Evolutionary conservation across 2,329 filamentous ascomycete species (phyloP), one percentile per base, ranked within the genome.

Genomic region (Colletotrichum graminicola): DNA sequence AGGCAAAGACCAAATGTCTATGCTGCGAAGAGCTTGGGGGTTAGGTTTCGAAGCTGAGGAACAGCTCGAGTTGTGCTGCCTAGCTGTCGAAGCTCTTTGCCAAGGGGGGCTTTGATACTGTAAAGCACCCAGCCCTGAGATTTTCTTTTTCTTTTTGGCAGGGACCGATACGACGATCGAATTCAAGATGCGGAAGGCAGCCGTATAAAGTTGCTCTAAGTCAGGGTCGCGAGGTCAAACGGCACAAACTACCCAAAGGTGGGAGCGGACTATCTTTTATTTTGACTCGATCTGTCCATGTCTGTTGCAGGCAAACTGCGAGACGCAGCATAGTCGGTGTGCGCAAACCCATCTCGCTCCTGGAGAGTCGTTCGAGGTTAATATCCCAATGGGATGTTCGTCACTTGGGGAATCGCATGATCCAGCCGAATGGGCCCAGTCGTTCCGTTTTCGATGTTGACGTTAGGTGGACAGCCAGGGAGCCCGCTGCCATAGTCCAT

Each of bases 81-180:
- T n/a, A n/a, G 41, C 1, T 61, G 41, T 49, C 29, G 45, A 36
- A 26, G 29, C 45, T 61, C 32, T 36, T 45, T 23, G 21, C n/a
- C 43, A 34, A 34, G 12, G 57, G 21, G 41, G 29, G 5, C 57
- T n/a, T 49, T 8, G 29, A 61, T 34, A 12, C 21, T 47, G 57
- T 36, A 23, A 59, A 36, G 55, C 18, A 43, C 23, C 55, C 36
- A 10, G 29, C 18, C 36, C 43, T 39, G 66, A 36, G 43, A 29
- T 4, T 29, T 29, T 29, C 29, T 29, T 29, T 29, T 29, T 29
- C 29, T 39, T 41, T 67, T 60, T 55, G 67, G 29, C 21, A n/a
- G 43, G 11, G 55, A 43, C 34, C 59, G 64, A 62, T 52, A 71
- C 51, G 51, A 57, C 56, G 36, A 62, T 71, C 49, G 55, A 66